Evolutionary conservation across 148 eudicot species (phyloP).

Genomic region (Cornus florida): DNA sequence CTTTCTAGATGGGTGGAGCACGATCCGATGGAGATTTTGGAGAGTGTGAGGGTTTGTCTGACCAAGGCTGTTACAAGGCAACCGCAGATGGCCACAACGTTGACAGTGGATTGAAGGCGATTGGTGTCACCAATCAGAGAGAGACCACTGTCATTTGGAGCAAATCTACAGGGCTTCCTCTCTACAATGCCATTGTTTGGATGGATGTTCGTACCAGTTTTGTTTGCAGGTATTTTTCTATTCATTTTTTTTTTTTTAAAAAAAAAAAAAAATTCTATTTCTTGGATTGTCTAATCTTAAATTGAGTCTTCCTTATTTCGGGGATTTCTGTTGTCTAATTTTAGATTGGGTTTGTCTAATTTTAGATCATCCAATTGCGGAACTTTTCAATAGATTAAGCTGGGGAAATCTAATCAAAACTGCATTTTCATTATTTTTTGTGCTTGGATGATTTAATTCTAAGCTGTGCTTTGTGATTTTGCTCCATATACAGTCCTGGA

Average conservation of each 20-base stretch:
- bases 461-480: too few species aligned
- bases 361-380: too few species aligned
- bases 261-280: too few species aligned
- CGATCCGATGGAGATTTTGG: constrained; percentile 95
- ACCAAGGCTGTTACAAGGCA: constrained; percentile 87
- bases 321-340: too few species aligned
- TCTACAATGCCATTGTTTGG: constrained; percentile 94
- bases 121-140: constrained; percentile 97
- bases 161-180: constrained; percentile 82
- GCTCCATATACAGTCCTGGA: too few species aligned
- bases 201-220: constrained; percentile 97
- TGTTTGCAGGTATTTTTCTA: constrained; percentile 72
- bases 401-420: too few species aligned
- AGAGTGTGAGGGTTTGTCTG: constrained; percentile 79
- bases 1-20: constrained; percentile 90
- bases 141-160: constrained; percentile 96
- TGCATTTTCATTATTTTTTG: too few species aligned
- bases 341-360: too few species aligned
- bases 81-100: constrained; percentile 86
- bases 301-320: background rate
- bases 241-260: background rate
- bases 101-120: constrained; percentile 82
- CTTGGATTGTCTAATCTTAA: background rate
- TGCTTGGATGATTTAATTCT: too few species aligned
- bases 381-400: too few species aligned